A percentile compares a stretch with the other conserved stretches of the same genome.
phyloP scores from a whole-genome alignment of 352 stramenopile species.

The Phytophthora idaei region DNA sequence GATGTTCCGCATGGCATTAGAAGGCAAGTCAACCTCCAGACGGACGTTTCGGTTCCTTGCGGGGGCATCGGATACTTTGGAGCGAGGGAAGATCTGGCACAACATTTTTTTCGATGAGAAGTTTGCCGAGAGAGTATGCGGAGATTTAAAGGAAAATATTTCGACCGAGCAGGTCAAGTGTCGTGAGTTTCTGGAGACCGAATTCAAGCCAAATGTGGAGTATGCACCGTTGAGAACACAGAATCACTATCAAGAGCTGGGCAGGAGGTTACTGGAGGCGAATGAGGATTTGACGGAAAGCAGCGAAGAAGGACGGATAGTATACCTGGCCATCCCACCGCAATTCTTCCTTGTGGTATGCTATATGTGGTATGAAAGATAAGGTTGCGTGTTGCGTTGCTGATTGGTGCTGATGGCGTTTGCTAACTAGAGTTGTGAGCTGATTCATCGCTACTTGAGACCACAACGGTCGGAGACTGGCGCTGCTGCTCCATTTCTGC shows the following conservation, averaged over 20 bases:
- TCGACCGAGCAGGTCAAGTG: slow-evolving; percentile 24
- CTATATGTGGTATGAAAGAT: neutral
- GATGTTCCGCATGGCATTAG: slow-evolving; percentile 62
- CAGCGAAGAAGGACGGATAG: slow-evolving; percentile 48
- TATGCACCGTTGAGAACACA: slow-evolving; percentile 53
- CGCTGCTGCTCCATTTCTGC: slow-evolving; percentile 44
- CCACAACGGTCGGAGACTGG: neutral
- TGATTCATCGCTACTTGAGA: slow-evolving; percentile 44
- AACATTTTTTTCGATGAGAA: slow-evolving; percentile 39
- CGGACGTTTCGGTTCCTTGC: slow-evolving; percentile 47
- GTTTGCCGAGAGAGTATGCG: slow-evolving; percentile 49
- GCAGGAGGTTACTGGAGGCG: slow-evolving; percentile 14
- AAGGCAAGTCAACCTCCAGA: slow-evolving; percentile 16
- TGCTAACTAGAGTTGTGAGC: slow-evolving; percentile 31
- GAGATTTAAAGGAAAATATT: slow-evolving; percentile 2
- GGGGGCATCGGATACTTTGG: slow-evolving; percentile 40
- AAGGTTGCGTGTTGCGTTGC: no score
- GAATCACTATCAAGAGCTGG: slow-evolving; percentile 40
- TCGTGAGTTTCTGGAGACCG: slow-evolving; percentile 35
- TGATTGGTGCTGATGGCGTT: neutral
- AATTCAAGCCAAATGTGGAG: slow-evolving; percentile 45
- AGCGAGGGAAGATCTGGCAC: slow-evolving; percentile 41
- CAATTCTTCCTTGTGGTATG: slow-evolving; percentile 63
- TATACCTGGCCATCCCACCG: slow-evolving; percentile 85
- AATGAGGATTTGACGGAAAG: neutral